Evolutionary conservation across 352 stramenopile species (phyloP).

Genomic region (Pythium oligandrum): DNA sequence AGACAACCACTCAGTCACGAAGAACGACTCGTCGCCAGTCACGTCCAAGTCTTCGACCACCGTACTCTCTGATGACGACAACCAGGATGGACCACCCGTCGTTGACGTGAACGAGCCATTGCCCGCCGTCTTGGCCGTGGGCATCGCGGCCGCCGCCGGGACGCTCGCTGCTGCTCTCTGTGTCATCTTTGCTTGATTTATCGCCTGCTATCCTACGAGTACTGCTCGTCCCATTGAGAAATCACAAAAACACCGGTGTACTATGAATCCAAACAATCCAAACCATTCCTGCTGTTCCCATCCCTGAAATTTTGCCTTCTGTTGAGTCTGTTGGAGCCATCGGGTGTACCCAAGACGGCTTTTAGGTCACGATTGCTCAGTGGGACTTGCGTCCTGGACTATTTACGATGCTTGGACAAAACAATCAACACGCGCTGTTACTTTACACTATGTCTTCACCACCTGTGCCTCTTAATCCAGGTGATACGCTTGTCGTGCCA

Average conservation of each 20-base stretch:
- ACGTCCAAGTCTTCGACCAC: too few relatives aligned
- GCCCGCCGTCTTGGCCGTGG: constrained; percentile 36
- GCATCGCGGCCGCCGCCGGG: constrained; percentile 49
- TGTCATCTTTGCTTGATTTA: constrained; percentile 47
- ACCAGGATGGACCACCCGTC: not conserved
- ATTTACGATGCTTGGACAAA: too few relatives aligned
- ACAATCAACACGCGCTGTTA: not conserved
- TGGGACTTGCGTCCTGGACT: too few relatives aligned
- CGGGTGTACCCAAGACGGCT: too few relatives aligned
- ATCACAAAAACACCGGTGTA: too few relatives aligned
- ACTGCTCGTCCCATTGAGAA: too few relatives aligned
- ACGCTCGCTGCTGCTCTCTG: constrained; percentile 55
- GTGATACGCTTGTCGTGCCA: constrained; percentile 47
- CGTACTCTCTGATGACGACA: not conserved
- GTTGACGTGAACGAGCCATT: constrained; percentile 27
- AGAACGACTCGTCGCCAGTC: constrained; percentile 1
- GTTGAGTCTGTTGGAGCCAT: too few relatives aligned
- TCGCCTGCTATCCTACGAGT: too few relatives aligned
- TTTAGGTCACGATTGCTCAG: too few relatives aligned
- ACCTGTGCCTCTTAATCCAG: constrained; percentile 10
- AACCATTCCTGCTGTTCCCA: too few relatives aligned
- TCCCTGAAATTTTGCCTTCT: too few relatives aligned
- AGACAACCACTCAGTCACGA: not conserved
- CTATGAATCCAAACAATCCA: too few relatives aligned
- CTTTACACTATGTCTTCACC: constrained; percentile 3